These are phyloP conservation scores for Pseudocercospora musae DNA, from an alignment of 2,329 filamentous ascomycete genomes.

Conservation along the genomic window DNA sequence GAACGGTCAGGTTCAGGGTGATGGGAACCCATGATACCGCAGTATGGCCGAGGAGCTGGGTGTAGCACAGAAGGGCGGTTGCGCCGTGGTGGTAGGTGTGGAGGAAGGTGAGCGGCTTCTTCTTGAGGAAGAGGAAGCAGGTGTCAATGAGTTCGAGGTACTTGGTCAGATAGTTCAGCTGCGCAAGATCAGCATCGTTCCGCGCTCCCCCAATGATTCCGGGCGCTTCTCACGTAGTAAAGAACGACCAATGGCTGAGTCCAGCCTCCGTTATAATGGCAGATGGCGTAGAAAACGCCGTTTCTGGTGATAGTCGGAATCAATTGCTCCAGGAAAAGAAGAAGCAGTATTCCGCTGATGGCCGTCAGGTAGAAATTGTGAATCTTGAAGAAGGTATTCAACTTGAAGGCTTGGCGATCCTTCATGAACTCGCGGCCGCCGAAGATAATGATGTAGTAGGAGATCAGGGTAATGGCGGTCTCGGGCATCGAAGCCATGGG, in stretches of 20 bases:
- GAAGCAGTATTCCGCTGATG: slow-evolving; percentile 76
- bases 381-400: slow-evolving; percentile 86
- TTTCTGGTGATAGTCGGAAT: slow-evolving; percentile 75
- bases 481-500: slow-evolving; percentile 87
- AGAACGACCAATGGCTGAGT: slow-evolving; percentile 88
- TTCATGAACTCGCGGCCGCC: slow-evolving; percentile 92
- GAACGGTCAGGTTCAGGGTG: slow-evolving; percentile 84
- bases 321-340: slow-evolving; percentile 86
- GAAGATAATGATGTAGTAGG: slow-evolving; percentile 93
- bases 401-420: slow-evolving; percentile 76
- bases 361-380: slow-evolving; percentile 93
- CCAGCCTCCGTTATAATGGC: slow-evolving; percentile 78
- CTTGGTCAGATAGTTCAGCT: slow-evolving; percentile 98
- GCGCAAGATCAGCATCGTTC: slow-evolving; percentile 22
- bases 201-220: background rate
- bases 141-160: slow-evolving; percentile 95
- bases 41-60: slow-evolving; percentile 88
- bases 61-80: slow-evolving; percentile 95
- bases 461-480: slow-evolving; percentile 73
- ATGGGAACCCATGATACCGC: slow-evolving; percentile 95
- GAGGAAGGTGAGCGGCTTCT: slow-evolving; percentile 98
- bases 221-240: slow-evolving; percentile 75
- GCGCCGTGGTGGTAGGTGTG: slow-evolving; percentile 99
- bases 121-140: slow-evolving; percentile 96
- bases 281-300: slow-evolving; percentile 88